Evolutionary conservation across 1,284 basidiomycete species (phyloP), one percentile per base, ranked within the genome.

Genomic region (Crucibulum parvulum): DNA sequence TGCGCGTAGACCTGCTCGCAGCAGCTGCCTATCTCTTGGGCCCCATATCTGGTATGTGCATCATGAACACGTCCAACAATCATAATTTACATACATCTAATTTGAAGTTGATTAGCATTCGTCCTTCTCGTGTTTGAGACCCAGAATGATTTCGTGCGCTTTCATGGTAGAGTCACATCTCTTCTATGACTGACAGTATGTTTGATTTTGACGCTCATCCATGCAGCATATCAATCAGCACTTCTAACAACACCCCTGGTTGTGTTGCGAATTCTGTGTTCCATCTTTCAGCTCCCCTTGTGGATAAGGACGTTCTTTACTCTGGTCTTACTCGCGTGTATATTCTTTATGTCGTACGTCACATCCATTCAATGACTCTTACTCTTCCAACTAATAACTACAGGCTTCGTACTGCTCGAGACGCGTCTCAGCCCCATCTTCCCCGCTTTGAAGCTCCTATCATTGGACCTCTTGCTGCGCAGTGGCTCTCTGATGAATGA

Each of bases 141-240:
- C 8, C 85, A 87, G 65, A 93, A 92, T 66, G 91, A 93, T 75
- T 92, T 88, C 67, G 87, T 93, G 63, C 87, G 92, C 57, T 93
- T 93, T 73, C 91, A 93, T 71, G 89, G 91, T 91, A 59, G 67
- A 84, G 71, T 37, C 36, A 5, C 47, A 7, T 50, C 57, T 36
- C 51, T 9, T 24, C 24, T 35, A 9, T 24, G 31, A 11, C 24
- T 48, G 36, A 8, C 51, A 36, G 7, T 24, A 37, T 53, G 41
- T 43, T 13, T 43, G 41, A 43, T 11, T 10, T 13, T 35, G 15
- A 34, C 53, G 13, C 31, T 24, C 15, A 45, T 45, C 9, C 24
- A 48, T 59, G 34, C 63, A 93, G 91, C 91, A 45, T 94, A 93
- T 70, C 92, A 94, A 75, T 91, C 91, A 9, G 91, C 90, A 2